These are phyloP conservation scores for Irpex rosettiformis DNA, from an alignment of 1,284 basidiomycete genomes.

Conservation along the genomic window DNA sequence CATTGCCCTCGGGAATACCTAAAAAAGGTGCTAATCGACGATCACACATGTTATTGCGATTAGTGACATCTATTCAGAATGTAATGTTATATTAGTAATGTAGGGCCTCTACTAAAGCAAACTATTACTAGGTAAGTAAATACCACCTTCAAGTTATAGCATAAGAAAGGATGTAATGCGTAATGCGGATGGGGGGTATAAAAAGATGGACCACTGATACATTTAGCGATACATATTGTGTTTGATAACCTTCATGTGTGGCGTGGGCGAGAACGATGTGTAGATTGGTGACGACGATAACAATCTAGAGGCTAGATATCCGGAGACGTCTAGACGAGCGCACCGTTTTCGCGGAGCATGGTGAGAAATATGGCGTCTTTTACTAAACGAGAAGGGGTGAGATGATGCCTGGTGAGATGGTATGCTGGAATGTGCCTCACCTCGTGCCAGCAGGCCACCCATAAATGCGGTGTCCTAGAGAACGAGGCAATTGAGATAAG, in stretches of 20 bases:
- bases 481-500: not conserved
- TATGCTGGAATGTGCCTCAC: too few relatives aligned
- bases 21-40: too few relatives aligned
- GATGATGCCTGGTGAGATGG: too few relatives aligned
- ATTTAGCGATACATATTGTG: not conserved
- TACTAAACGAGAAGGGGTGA: too few relatives aligned
- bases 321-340: not conserved
- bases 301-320: not conserved
- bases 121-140: not conserved
- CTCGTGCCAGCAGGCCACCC: not conserved
- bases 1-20: too few relatives aligned
- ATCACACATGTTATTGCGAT: too few relatives aligned
- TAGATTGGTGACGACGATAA: not conserved
- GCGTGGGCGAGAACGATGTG: not conserved
- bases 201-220: not conserved
- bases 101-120: not conserved
- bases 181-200: not conserved
- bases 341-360: not conserved
- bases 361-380: conserved; percentile 1
- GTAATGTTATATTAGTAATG: not conserved
- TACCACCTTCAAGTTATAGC: not conserved
- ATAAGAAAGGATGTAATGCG: not conserved
- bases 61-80: not conserved
- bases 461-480: conserved; percentile 9
- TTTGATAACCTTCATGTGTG: not conserved